A percentile compares a stretch with the other conserved stretches of the same genome.
Evolutionary conservation across 1,284 basidiomycete species (phyloP).

Genomic region (Pseudozyma hubeiensis): DNA sequence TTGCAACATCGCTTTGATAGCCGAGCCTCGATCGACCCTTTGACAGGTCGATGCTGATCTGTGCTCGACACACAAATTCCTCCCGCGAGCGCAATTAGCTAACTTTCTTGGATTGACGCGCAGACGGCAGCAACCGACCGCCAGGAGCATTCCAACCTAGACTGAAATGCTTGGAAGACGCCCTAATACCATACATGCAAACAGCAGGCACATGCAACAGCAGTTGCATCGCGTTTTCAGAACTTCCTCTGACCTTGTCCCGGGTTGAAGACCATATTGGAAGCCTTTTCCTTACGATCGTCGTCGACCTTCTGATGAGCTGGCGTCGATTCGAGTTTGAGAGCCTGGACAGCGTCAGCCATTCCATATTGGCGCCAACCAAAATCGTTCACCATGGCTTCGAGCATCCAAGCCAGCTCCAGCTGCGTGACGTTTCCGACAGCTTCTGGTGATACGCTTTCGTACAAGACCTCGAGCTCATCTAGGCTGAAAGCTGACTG

Average conservation of each 20-base stretch:
- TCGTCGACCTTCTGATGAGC: slow-evolving; percentile 13
- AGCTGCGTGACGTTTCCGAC: slow-evolving; percentile 14
- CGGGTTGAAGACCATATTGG: slow-evolving; percentile 32
- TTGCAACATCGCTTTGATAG: too few relatives aligned
- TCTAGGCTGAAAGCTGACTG: slow-evolving; percentile 12
- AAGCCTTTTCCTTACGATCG: slow-evolving; percentile 27
- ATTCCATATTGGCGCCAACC: slow-evolving; percentile 24
- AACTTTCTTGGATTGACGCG: too few relatives aligned
- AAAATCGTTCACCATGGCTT: slow-evolving; percentile 17
- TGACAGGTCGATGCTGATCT: too few relatives aligned
- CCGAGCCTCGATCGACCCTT: too few relatives aligned
- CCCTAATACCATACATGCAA: too few relatives aligned
- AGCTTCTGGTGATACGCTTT: not conserved
- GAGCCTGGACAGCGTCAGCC: slow-evolving; percentile 16
- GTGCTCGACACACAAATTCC: too few relatives aligned
- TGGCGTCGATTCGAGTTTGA: slow-evolving; percentile 21
- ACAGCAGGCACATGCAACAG: too few relatives aligned
- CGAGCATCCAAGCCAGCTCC: slow-evolving; percentile 29
- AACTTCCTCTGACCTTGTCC: slow-evolving; percentile 26
- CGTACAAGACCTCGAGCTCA: slow-evolving; percentile 11
- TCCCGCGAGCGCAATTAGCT: too few relatives aligned
- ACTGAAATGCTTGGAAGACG: too few relatives aligned
- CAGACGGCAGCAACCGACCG: too few relatives aligned
- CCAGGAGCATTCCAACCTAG: too few relatives aligned
- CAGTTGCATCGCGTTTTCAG: slow-evolving; percentile 1